Evolutionary conservation across 1,139 yeast genomes (phyloP).

Genomic region (Hyphopichia wangnamkhiaoensis): DNA sequence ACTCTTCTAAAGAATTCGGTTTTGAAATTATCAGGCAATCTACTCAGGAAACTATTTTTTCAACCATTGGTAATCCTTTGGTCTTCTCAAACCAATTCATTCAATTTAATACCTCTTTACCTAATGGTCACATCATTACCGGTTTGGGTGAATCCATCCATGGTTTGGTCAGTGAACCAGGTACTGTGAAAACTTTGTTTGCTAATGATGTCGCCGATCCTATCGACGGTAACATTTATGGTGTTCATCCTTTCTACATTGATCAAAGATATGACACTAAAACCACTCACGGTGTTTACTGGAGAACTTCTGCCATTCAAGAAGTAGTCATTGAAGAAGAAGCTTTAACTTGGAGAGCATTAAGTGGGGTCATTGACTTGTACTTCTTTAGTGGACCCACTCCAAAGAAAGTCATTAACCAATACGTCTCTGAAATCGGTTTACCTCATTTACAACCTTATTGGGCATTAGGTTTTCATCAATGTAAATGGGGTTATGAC

Average conservation of each 20-base stretch:
- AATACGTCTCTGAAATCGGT: constrained; percentile 24
- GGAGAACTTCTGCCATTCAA: constrained; percentile 25
- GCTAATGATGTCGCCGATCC: constrained; percentile 25
- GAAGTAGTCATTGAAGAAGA: constrained; percentile 21
- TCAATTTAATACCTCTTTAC: constrained; percentile 28
- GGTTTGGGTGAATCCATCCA: constrained; percentile 35
- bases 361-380: constrained; percentile 28
- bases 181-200: constrained; percentile 25
- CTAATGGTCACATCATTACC: constrained; percentile 23
- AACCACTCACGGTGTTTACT: constrained; percentile 23
- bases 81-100: constrained; percentile 33
- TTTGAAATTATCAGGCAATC: constrained; percentile 25
- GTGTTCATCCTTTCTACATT: constrained; percentile 24
- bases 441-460: constrained; percentile 24
- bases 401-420: constrained; percentile 28
- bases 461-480: constrained; percentile 26
- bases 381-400: constrained; percentile 34
- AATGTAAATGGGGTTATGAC: constrained; percentile 25
- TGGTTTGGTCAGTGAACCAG: constrained; percentile 26
- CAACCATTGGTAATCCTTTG: constrained; percentile 29
- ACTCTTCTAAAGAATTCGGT: constrained; percentile 22
- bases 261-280: constrained; percentile 21
- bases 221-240: constrained; percentile 24
- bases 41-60: constrained; percentile 24
- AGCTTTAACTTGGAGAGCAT: constrained; percentile 28